phyloP scores from a whole-genome alignment of 305 asterid species.

The Withania somnifera region DNA sequence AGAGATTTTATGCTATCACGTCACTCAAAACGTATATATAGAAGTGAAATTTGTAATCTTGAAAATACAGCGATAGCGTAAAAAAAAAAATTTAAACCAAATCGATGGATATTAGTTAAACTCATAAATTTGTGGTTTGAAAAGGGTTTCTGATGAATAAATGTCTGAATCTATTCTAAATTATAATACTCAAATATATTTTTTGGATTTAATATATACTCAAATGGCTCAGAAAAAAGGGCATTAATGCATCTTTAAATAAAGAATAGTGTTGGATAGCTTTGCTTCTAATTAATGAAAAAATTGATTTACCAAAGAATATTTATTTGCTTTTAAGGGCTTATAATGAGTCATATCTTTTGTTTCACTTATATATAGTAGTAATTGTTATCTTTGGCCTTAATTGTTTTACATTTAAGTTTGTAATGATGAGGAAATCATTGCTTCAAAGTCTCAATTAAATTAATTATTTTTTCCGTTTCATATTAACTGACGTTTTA shows the following conservation, averaged over 20 bases:
- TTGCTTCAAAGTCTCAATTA: background rate
- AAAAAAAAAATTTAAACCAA: background rate
- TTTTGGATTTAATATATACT: background rate
- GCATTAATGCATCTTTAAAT: background rate
- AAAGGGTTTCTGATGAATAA: background rate
- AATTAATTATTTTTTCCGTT: too few relatives aligned
- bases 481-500: background rate
- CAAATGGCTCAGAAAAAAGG: background rate
- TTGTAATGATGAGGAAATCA: background rate
- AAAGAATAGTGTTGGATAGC: background rate
- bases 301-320: background rate
- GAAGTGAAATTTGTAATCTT: background rate
- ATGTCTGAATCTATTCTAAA: background rate
- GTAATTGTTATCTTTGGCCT: background rate
- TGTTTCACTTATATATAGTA: background rate
- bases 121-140: background rate
- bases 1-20: background rate
- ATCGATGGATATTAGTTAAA: background rate
- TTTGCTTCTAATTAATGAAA: conserved; percentile 1
- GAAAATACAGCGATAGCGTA: background rate
- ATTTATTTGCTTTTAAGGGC: background rate
- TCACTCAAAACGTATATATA: background rate
- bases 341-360: background rate
- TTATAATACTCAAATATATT: background rate
- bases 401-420: background rate